These are phyloP conservation scores for Cladorrhinum sp. DNA, from an alignment of 2,329 filamentous ascomycete genomes.

Conservation along the genomic window DNA sequence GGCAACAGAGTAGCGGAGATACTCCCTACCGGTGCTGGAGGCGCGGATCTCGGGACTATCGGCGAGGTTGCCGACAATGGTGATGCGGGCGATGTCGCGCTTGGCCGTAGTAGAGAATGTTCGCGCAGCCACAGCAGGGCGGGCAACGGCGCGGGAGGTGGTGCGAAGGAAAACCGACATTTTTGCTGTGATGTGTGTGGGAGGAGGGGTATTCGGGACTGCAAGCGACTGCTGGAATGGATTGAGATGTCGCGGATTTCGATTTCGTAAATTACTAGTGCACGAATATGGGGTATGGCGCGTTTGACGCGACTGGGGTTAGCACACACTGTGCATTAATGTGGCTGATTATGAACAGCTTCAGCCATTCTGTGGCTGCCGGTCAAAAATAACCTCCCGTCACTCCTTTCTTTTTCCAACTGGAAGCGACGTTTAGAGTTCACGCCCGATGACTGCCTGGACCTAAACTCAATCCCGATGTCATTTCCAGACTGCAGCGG, in stretches of 20 bases:
- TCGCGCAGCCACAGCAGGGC: constrained; percentile 47
- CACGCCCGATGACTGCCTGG: too few species aligned
- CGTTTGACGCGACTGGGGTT: constrained; percentile 5
- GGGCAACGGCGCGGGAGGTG: constrained; percentile 42
- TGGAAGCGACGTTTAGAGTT: too few species aligned
- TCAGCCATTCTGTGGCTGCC: neutral
- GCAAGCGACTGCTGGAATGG: neutral
- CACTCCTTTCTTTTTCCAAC: neutral
- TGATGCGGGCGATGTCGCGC: constrained; percentile 71
- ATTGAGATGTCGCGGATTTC: neutral
- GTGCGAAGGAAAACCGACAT: constrained; percentile 51
- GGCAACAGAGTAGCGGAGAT: constrained; percentile 75
- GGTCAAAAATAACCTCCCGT: neutral
- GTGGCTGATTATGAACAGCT: neutral
- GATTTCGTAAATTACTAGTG: constrained; percentile 3
- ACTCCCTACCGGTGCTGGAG: constrained; percentile 67
- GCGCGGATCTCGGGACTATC: constrained; percentile 71
- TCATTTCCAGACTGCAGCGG: neutral
- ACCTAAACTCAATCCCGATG: too few species aligned
- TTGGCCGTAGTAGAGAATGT: constrained; percentile 72
- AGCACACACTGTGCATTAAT: neutral
- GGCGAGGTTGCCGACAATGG: constrained; percentile 80
- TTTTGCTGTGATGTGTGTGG: constrained; percentile 12
- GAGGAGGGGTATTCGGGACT: neutral
- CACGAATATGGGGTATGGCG: constrained; percentile 1